These are phyloP conservation scores for Trichoderma sp. DNA, from an alignment of 2,329 filamentous ascomycete genomes.

Conservation along the genomic window DNA sequence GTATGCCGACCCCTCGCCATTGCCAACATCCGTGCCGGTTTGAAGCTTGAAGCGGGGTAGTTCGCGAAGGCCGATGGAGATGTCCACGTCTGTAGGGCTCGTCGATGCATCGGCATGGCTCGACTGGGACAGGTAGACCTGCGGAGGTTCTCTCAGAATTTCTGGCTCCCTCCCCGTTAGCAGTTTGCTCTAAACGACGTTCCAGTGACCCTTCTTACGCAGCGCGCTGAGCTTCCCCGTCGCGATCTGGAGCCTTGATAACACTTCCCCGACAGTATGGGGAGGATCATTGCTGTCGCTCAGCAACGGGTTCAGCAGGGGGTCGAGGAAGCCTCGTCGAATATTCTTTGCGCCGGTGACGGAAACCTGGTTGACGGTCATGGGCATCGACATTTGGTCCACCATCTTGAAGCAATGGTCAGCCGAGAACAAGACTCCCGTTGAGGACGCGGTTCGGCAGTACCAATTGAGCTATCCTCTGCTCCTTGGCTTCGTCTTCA, in stretches of 20 bases:
- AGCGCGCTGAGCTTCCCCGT: constrained; percentile 77
- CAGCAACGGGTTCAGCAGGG: constrained; percentile 76
- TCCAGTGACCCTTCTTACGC: constrained; percentile 56
- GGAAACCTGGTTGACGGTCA: constrained; percentile 82
- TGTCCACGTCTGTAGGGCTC: constrained; percentile 75
- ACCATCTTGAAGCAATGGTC: constrained; percentile 43
- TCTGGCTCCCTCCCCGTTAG: constrained; percentile 53
- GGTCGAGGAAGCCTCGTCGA: constrained; percentile 79
- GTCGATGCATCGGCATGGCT: constrained; percentile 68
- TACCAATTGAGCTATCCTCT: constrained; percentile 46
- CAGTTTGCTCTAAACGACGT: constrained; percentile 30
- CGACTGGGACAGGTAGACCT: constrained; percentile 79
- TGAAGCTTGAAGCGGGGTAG: constrained; percentile 83
- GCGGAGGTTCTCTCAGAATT: constrained; percentile 83
- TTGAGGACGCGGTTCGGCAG: constrained; percentile 6
- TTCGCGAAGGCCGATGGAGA: constrained; percentile 82
- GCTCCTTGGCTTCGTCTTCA: constrained; percentile 46
- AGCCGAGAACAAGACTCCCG: constrained; percentile 25
- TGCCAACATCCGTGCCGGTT: constrained; percentile 92
- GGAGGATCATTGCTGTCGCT: constrained; percentile 65
- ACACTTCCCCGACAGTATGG: constrained; percentile 79
- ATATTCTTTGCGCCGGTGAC: constrained; percentile 83
- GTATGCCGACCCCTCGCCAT: constrained; percentile 91
- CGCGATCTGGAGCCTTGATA: constrained; percentile 69
- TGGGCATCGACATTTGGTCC: constrained; percentile 82